Evolutionary conservation across 352 stramenopile genomes (phyloP), one percentile per base, ranked within the genome.

Genomic region (Phytophthora podocarpi): DNA sequence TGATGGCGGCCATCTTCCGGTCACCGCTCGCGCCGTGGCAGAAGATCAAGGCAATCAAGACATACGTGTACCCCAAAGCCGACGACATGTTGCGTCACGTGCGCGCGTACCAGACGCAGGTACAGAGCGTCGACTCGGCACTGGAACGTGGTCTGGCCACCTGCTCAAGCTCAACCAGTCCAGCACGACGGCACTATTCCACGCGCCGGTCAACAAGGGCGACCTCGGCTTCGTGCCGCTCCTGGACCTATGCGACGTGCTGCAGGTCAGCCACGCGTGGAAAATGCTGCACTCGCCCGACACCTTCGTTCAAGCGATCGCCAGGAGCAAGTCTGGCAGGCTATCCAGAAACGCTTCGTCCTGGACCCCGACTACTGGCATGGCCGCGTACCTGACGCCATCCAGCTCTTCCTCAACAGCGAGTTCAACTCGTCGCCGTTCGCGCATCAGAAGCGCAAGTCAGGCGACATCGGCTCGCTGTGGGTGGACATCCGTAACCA

Each of bases 201-300:
- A 55, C 34, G 15, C 62, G 10, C 62, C 54, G 0, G 54, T 32
- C 0, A 51, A 32, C 0, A n/a, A 11, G 4, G 62, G 54, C 15
- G 57, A 51, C 1, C 48, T 73, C 1, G 47, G 52, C 0, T 10
- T 10, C 21, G n/a, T 73, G 11, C 32, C 45, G 26, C 7, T 37
- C 6, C 35, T 70, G 6, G 46, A 71, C 15, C 39, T 69, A 4
- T 40, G 59, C 31, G 27, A 36, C 18, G 53, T 41, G 12, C 30
- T 65, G 26, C 64, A 68, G 49, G 42, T 65, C 1, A 26, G 20
- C 0, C 64, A 65, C 20, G 64, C 8, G 1, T 73, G 48, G 52
- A 40, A 68, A 24, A 69, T 73, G 47, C 34, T 68, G 0, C 51
- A 68, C 31, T 58, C 53, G n/a, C n/a, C n/a, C n/a, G n/a, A n/a